Evolutionary conservation across 202 grass and related monocot genomes (phyloP), one percentile per base, ranked within the genome.

Genomic region (Carex arenaria): DNA sequence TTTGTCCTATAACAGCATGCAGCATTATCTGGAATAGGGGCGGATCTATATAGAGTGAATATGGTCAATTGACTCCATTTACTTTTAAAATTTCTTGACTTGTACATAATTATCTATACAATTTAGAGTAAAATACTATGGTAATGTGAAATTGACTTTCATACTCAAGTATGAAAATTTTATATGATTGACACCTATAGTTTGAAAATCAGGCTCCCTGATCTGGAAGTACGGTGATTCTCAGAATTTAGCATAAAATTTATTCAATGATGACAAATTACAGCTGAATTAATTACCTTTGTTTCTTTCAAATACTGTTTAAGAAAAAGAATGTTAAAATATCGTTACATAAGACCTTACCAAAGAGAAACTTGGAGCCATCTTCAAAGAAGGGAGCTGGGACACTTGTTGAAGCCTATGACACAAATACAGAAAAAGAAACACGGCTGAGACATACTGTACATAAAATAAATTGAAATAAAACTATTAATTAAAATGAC

Each of bases 311-410:
- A 68, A 89, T 82, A 89, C 22, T 60, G 10, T 38, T 74, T 49
- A 9, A 55, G 49, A 2, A 30, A 17, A 72, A 51, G 42, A 53
- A 32, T 9, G 4, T 54, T 55, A 31, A 57, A 57, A 57, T 10
- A 19, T 36, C 8, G 9, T 22, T 34, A 36, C 53, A 19, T 1
- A 77, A 87, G 80, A 23, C 19, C 15, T 90, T 88, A 98, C 95
- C 95, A 71, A 89, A 84, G 61, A 95, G 85, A 82, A 98, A 93
- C n/a, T 7, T 90, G 71, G 52, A 72, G 19, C 88, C 88, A 43
- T 98, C 72, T 86, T 89, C 91, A 43, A 93, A 90, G 62, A 90
- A 89, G 62, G 89, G 89, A 75, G 93, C 86, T 72, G 89, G 91
- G 59, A 81, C 91, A 85, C 87, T 89, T 30, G 77, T 84, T 3